A percentile compares a stretch with the other conserved stretches of the same genome.
phyloP scores from a whole-genome alignment of 164 flowering plant genomes.

The Magnolia sinica region DNA sequence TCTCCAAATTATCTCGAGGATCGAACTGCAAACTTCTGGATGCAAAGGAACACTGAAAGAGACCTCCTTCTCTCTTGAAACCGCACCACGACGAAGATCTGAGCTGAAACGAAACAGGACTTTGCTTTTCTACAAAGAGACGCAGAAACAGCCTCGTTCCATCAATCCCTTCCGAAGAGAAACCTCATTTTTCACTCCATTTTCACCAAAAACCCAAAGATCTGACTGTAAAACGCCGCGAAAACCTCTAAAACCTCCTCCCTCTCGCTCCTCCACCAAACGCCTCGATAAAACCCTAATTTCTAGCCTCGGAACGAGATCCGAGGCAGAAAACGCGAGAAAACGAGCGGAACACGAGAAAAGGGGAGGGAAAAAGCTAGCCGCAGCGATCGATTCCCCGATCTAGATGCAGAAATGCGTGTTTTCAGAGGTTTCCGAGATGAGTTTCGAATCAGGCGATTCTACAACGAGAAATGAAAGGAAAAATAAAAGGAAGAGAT shows the following conservation, averaged over 20 bases:
- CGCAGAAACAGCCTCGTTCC: background rate
- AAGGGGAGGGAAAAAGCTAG: background rate
- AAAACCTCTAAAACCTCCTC: background rate
- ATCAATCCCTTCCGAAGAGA: background rate
- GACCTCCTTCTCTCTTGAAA: background rate
- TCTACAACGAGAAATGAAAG: background rate
- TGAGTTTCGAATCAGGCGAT: conserved; percentile 4
- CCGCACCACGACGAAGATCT: background rate
- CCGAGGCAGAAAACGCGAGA: background rate
- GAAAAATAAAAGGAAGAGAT: background rate
- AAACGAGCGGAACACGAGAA: background rate
- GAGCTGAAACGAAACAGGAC: background rate
- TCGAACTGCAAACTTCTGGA: background rate
- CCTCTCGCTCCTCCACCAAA: background rate
- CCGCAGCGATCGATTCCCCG: conserved; percentile 1
- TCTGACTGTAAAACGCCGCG: background rate
- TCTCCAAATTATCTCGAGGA: background rate
- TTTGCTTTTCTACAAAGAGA: background rate
- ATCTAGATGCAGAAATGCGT: conserved; percentile 7
- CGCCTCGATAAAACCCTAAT: conserved; percentile 1
- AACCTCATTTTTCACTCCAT: background rate
- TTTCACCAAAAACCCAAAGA: conserved; percentile 4
- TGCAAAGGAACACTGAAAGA: background rate
- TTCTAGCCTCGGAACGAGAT: background rate
- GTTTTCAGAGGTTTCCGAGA: background rate